Base-by-base conservation (phyloP, 2,329 filamentous ascomycete species). In the Metarhizium anisopliae region DNA sequence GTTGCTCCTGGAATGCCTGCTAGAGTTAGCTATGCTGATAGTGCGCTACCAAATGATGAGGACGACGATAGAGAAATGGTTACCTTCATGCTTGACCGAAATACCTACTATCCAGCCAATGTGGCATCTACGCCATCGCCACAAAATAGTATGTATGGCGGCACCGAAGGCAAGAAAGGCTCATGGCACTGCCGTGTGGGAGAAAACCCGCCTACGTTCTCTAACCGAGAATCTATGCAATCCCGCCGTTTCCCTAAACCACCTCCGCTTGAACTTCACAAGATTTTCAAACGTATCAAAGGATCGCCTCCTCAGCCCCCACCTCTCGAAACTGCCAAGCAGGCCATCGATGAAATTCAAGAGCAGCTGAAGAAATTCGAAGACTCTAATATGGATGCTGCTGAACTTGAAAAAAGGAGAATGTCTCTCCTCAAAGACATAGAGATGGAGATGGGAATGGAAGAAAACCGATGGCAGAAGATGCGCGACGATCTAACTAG, bases 371-470 rank as follows among this genome's bases (percentile, higher is more conserved):
- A 68, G 57, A 75, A 73, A 42, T 68, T 81, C 8, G 79, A 82
- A 20, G 64, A 74, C 53, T 63, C 72, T 4, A 68, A 67, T 36
- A 61, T 63, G 38, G 70, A 69, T 30, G 57, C 49, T 40, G 64
- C 64, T 7, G 71, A 70, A 54, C 75, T 68, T 59, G 68, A 74
- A 32, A 68, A 70, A 14, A 72, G 72, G 55, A 71, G 75, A 32
- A 68, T 79, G 56, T 74, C 72, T 38, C 72, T 85, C 3, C 69
- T 87, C 2, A 77, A 81, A 36, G 78, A 82, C 57, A 70, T 87
- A 1, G 84, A 87, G 63, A 72, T 71, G 58, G 84, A 87, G 66
- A 82, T 86, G 76, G 80, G 77, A 0, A 67, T 75, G 59, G 79
- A 86, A 63, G 81, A 84, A 63, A 74, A 74, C 54, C 77, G 79